Base-by-base conservation (phyloP, 2,329 filamentous ascomycete species). In the Thielaviopsis euricoi region DNA sequence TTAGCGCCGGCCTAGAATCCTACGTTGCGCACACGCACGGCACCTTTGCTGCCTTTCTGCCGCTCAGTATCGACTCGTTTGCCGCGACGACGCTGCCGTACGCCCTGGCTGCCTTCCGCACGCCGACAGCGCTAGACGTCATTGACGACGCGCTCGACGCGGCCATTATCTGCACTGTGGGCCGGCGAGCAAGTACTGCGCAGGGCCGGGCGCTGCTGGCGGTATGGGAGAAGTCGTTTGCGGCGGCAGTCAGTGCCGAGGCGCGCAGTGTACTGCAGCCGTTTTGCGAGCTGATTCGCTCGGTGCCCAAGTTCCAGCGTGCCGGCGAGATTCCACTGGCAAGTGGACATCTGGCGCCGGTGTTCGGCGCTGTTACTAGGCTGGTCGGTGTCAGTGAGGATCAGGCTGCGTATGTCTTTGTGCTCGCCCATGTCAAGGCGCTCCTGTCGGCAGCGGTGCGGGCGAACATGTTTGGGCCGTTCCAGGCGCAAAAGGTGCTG, bases 1-100 rank as follows among this genome's bases (percentile, higher is more conserved):
- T 91, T 73, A 87, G 83, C 73, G 86, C 81, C 64, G 87, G 87
- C 2, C 78, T 93, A 17, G 87, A 93, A 71, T 91, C 87, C 48
- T 91, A 85, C 68, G 80, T 90, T 19, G 83, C 85, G 3, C 87
- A 93, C 72, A 74, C 75, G 63, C 61, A 68, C 19, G 66, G 71
- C 21, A 67, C 72, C 22, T 86, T 89, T 69, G 67, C 79, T 50
- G 70, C 73, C 52, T 93, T 93, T 71, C 76, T 93, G 17, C 76
- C 78, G 12, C 73, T 87, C 22, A 89, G 86, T 2, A 71, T 91
- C 6, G 77, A 80, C 6, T 85, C 86, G 9, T 80, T 87, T 66
- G 85, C 86, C 43, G 79, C 79, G 54, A 85, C 86, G 1, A 80
- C 83, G 1, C 76, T 93, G 1, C 87, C 87, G 1, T 91, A 89